Evolutionary conservation across 768 basidiomycete genomes (phyloP), one percentile per base, ranked within the genome.

Genomic region (Cystobasidium ongulense): DNA sequence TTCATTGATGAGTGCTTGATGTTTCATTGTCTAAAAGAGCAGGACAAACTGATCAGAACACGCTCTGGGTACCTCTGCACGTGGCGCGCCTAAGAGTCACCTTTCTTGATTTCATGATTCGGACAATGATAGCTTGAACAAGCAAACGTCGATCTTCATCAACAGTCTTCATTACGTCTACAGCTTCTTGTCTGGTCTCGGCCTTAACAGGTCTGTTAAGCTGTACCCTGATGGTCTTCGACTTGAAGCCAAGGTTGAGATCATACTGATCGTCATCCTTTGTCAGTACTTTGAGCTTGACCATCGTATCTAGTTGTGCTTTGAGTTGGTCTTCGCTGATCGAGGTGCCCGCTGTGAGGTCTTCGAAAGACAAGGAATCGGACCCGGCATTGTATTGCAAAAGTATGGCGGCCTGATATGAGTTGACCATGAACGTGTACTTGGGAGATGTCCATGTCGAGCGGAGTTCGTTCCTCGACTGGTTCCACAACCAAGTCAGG

Each of bases 401-500:
- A 41, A 98, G 84, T n/a, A 98, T 88, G 11, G 91, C 90, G 86
- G 90, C 91, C 82, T 99, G 96, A 82, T 90, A 97, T 10, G 92
- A 87, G 78, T 90, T 93, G 36, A 91, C 92, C 88, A 93, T 91
- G 80, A 98, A 83, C 78, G 95, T 92, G 83, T 97, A 97, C 82
- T 93, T 96, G 82, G 93, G 92, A 79, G 88, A 89, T 67, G 91
- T 85, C 82, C 96, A 92, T 79, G 90, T 93, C 76, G 94, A 94
- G 71, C 89, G 87, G 5, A 99, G 86, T 80, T 99, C 96, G 82
- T 94, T 94, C 84, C 95, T 95, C 70, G 89, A 92, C 81, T 94
- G 91, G 79, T 97, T 95, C 96, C 96, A 99, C 11, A 98, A 83
- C 95, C 95, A 99, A 0, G 91, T 94, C 52, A 99, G 85, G 80